Evolutionary conservation across 768 basidiomycete species (phyloP).

Genomic region (Phlegmacium glaucopus): DNA sequence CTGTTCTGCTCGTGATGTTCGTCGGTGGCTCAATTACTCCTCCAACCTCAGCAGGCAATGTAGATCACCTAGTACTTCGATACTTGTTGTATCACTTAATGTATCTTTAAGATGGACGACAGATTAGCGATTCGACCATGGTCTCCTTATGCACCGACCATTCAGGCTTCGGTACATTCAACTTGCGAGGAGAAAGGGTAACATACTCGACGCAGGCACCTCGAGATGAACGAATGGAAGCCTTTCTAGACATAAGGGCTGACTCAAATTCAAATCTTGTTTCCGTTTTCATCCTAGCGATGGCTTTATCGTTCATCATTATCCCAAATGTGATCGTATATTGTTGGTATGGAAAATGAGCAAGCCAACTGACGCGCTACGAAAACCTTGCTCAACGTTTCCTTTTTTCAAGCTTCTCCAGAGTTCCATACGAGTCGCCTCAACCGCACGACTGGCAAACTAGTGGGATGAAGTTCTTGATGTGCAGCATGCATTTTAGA

Average conservation of each 20-base stretch:
- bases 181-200: neutral
- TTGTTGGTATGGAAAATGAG: neutral
- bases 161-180: too few relatives aligned
- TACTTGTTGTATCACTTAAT: too few relatives aligned
- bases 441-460: neutral
- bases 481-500: conserved; percentile 6
- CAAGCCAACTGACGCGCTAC: neutral
- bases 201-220: conserved; percentile 7
- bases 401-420: conserved; percentile 1
- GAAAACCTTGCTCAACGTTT: neutral
- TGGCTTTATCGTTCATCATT: neutral
- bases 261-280: conserved; percentile 3
- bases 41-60: too few relatives aligned
- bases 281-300: neutral
- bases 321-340: neutral
- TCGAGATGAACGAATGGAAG: neutral
- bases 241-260: neutral
- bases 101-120: too few relatives aligned
- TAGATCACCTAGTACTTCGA: too few relatives aligned
- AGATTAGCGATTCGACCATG: too few relatives aligned
- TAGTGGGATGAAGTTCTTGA: neutral
- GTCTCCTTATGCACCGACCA: too few relatives aligned
- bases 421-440: conserved; percentile 2
- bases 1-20: too few relatives aligned
- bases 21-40: too few relatives aligned